Percentiles rank a stretch among this genome's conserved stretches.
Conservation (phyloP, 768 basidiomycete genomes). For the Hortiboletus campestris region DNA sequence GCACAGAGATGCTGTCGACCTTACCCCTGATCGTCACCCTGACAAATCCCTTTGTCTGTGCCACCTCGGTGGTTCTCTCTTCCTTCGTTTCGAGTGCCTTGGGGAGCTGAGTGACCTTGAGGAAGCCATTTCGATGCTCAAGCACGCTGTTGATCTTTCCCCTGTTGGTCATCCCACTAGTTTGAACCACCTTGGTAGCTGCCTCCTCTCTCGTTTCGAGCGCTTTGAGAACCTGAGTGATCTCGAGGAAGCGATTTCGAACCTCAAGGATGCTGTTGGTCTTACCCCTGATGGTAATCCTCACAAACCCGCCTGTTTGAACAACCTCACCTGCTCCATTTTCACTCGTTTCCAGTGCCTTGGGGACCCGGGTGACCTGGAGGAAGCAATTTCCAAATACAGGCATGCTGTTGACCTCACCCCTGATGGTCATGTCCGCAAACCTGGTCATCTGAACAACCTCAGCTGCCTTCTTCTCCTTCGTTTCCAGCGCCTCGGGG, state of each 20-base stretch:
- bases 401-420: background rate
- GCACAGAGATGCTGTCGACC: background rate
- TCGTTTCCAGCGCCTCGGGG: slow-evolving; percentile 5
- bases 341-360: background rate
- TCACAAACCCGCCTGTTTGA: background rate
- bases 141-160: background rate
- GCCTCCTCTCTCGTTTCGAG: background rate
- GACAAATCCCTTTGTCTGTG: background rate
- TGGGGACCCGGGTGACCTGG: background rate
- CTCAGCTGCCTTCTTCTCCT: background rate
- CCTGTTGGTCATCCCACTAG: background rate
- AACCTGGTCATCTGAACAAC: background rate
- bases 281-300: background rate
- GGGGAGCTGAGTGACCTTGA: background rate
- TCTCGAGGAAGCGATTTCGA: background rate
- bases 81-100: background rate
- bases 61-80: background rate
- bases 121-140: background rate
- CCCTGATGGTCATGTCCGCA: background rate
- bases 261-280: background rate
- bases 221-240: background rate
- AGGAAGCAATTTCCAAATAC: background rate
- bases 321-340: background rate
- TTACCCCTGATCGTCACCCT: background rate
- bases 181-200: background rate